Conservation (phyloP, 2,329 filamentous ascomycete genomes). For the Exophiala alcalophila region DNA sequence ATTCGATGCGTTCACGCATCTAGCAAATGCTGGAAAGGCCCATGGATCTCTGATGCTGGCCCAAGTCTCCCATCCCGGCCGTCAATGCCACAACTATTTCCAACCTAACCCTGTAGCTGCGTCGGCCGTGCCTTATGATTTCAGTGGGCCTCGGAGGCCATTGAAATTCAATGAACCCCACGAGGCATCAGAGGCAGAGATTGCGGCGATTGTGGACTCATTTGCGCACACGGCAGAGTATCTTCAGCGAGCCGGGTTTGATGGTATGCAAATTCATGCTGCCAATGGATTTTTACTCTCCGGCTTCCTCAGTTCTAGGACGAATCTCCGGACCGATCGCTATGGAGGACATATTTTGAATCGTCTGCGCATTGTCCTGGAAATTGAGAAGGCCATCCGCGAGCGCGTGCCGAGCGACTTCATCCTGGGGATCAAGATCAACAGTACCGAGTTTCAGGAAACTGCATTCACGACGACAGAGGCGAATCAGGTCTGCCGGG, state of each 20-base stretch:
- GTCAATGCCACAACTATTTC: slow-evolving; percentile 49
- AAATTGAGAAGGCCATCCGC: slow-evolving; percentile 46
- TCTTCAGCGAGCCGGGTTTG: slow-evolving; percentile 60
- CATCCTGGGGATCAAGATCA: slow-evolving; percentile 57
- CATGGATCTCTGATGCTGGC: slow-evolving; percentile 57
- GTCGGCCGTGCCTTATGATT: slow-evolving; percentile 30
- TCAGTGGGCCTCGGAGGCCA: slow-evolving; percentile 39
- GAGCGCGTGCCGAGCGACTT: slow-evolving; percentile 35
- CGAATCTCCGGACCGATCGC: slow-evolving; percentile 58
- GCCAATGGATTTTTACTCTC: slow-evolving; percentile 59
- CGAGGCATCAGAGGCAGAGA: slow-evolving; percentile 35
- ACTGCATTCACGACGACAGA: slow-evolving; percentile 47
- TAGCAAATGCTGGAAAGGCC: slow-evolving; percentile 55
- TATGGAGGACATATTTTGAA: slow-evolving; percentile 67
- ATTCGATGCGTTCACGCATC: slow-evolving; percentile 57
- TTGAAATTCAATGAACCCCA: slow-evolving; percentile 39
- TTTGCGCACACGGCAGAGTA: slow-evolving; percentile 63
- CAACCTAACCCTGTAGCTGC: slow-evolving; percentile 52
- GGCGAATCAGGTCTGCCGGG: slow-evolving; percentile 41
- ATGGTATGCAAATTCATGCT: slow-evolving; percentile 49
- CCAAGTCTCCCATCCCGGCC: slow-evolving; percentile 62
- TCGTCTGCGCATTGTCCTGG: slow-evolving; percentile 58
- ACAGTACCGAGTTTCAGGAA: slow-evolving; percentile 56
- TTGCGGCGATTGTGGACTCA: slow-evolving; percentile 55
- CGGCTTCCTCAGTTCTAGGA: slow-evolving; percentile 53